phyloP scores from a whole-genome alignment of 257 asterid species.

The Solanum clarkiae region DNA sequence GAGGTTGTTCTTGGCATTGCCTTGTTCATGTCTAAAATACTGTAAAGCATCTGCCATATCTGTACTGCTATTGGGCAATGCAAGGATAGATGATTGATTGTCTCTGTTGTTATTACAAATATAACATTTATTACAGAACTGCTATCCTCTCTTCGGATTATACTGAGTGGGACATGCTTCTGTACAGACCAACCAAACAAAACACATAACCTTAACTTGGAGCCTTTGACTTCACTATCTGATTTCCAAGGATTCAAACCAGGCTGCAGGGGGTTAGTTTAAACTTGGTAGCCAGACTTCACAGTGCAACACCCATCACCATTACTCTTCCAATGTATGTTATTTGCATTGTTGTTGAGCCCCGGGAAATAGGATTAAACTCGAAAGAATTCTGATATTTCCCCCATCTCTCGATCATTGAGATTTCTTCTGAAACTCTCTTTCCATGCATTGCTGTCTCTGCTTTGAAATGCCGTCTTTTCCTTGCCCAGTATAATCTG shows the following conservation, averaged over 20 bases:
- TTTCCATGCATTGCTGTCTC: background rate
- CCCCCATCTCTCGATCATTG: background rate
- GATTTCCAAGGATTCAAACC: background rate
- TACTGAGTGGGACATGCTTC: background rate
- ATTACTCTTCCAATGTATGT: background rate
- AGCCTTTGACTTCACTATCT: background rate
- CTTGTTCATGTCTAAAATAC: background rate
- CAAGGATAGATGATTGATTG: background rate
- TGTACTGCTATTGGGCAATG: background rate
- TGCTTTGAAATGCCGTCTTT: background rate
- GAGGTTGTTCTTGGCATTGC: background rate
- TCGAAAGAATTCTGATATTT: background rate
- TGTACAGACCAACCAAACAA: background rate
- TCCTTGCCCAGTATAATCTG: background rate
- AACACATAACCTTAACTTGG: background rate
- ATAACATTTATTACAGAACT: background rate
- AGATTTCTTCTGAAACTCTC: background rate
- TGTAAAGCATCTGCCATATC: background rate
- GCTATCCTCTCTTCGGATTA: background rate
- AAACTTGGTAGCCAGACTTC: background rate
- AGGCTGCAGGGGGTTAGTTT: background rate
- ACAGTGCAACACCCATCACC: background rate
- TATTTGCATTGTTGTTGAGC: background rate
- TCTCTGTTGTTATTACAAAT: background rate
- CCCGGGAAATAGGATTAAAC: background rate